Percentiles rank a stretch among this genome's conserved stretches.
These are phyloP conservation scores for Zanthoxylum bungeanum DNA, from an alignment of 345 rosid genomes.

Conservation along the genomic window DNA sequence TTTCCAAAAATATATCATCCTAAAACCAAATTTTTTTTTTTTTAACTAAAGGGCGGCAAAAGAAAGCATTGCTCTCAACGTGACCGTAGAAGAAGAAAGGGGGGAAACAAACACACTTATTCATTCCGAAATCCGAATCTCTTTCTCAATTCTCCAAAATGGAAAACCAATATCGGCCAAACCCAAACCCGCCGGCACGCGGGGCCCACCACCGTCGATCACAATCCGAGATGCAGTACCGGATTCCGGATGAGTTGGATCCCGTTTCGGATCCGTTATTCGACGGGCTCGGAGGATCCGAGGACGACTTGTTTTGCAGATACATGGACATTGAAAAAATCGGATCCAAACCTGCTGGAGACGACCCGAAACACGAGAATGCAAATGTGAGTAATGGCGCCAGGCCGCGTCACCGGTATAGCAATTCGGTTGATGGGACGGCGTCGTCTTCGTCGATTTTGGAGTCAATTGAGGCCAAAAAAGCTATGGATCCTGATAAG, in stretches of 20 bases:
- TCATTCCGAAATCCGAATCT: conserved; percentile 7
- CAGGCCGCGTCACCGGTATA: conserved; percentile 69
- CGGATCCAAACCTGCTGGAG: conserved; percentile 51
- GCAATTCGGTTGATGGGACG: conserved; percentile 76
- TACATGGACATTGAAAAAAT: conserved; percentile 85
- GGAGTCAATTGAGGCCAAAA: conserved; percentile 83
- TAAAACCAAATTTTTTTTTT: background rate
- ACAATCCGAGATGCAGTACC: conserved; percentile 75
- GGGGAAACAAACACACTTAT: background rate
- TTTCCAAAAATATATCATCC: too few relatives aligned
- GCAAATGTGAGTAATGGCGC: conserved; percentile 10
- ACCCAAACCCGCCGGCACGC: conserved; percentile 28
- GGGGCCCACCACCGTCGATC: conserved; percentile 73
- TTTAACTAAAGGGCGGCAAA: background rate
- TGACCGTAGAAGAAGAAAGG: background rate
- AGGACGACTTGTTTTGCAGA: conserved; percentile 70
- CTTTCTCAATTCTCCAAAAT: conserved; percentile 32
- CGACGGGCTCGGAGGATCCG: conserved; percentile 65
- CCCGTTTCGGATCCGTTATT: conserved; percentile 61
- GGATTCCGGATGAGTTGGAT: conserved; percentile 72
- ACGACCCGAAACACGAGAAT: conserved; percentile 33
- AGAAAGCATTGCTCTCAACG: background rate
- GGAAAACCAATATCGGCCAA: conserved; percentile 37
- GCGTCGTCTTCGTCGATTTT: conserved; percentile 26
- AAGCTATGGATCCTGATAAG: conserved; percentile 94